A percentile compares a stretch with the other conserved stretches of the same genome.
Conservation (phyloP, 208 protist species). For the Acanthamoeba lenticulata region DNA sequence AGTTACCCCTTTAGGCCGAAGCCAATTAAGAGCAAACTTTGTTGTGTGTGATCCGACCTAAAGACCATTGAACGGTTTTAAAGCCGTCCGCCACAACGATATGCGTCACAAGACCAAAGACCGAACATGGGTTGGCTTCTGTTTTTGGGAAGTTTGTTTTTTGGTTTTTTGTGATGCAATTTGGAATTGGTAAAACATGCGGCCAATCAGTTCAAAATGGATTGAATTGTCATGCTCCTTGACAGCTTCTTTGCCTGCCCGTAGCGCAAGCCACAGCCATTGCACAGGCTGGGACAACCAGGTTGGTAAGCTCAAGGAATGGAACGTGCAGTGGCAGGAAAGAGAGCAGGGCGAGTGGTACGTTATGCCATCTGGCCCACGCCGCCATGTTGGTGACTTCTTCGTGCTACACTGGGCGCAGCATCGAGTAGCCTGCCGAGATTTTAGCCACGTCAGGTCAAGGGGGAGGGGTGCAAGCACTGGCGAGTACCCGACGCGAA, state of each 20-base stretch:
- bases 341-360: background rate
- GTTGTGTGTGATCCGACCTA: no score
- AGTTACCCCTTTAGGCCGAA: no score
- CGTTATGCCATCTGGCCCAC: background rate
- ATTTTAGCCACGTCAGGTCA: no score
- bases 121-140: no score
- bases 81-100: no score
- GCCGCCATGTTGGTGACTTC: background rate
- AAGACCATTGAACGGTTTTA: no score
- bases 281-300: slow-evolving; percentile 1
- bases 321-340: background rate
- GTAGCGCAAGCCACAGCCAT: slow-evolving; percentile 2
- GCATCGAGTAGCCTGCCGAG: background rate
- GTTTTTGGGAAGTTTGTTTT: no score
- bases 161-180: no score
- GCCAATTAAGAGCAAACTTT: no score
- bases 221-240: background rate
- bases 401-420: background rate
- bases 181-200: background rate
- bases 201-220: background rate
- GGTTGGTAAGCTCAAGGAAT: background rate
- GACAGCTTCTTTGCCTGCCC: background rate
- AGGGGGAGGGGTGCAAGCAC: no score
- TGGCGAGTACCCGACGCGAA: no score
- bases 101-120: no score